Base-by-base conservation (phyloP, 129 eudicot species). In the Ambrosia artemisiifolia region DNA sequence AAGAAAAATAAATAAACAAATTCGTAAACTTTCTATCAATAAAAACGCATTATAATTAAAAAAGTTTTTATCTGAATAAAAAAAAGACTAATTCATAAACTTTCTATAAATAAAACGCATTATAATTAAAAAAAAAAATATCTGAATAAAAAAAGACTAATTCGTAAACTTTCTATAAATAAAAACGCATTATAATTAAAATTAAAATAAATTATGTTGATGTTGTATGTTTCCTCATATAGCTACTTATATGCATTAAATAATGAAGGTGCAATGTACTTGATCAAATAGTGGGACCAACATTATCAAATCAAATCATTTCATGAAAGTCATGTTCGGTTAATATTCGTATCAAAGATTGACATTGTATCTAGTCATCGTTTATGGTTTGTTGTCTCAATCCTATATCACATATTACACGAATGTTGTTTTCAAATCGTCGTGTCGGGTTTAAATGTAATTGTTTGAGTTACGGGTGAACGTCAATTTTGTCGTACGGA, bases 181-280 rank as follows among this genome's bases (percentile, higher is more conserved):
- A 24, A 24, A 24, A 24, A 24, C 28, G 28, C 28, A 24, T 24
- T 24, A 24, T 24, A 24, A 24, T 1, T 24, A 24, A 24, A 24
- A 51, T 40, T 6, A 40, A 40, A 40, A 0, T 6, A 36, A 4
- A 36, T 6, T 7, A 40, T 40, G 6, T 40, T 40, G 32, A 53
- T 53, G 64, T 11, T 57, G 56, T 66, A 32, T 47, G 17, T 60
- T 69, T 70, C 6, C 75, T 35, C 56, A 38, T 61, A 69, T 60
- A 46, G 53, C 12, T 34, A 61, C 30, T 61, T 47, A 20, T 49
- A 19, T 61, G 50, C 17, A 61, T 30, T 24, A 16, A 46, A 59
- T 49, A 73, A 40, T 54, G 30, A 49, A 78, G 81, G 77, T 78
- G 65, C 81, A 78, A 63, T 78, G 81, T 76, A 78, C 81, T 61